A percentile compares a stretch with the other conserved stretches of the same genome.
These are phyloP conservation scores for Lasiosphaeris hirsuta DNA, from an alignment of 495 filamentous ascomycete species.

Conservation along the genomic window DNA sequence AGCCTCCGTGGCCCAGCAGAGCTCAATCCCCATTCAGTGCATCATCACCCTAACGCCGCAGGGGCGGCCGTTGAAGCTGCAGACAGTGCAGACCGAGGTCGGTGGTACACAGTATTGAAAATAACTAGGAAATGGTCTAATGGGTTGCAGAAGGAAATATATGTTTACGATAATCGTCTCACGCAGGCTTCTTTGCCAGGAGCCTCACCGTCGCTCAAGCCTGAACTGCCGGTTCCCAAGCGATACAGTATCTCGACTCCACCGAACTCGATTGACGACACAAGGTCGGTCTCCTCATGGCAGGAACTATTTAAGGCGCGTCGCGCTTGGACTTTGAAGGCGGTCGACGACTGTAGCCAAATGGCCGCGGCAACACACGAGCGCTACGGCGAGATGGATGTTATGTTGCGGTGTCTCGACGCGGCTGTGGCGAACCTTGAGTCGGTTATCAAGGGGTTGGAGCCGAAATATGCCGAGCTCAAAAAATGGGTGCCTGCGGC, in stretches of 20 bases:
- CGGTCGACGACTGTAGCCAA: constrained; percentile 60
- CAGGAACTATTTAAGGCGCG: constrained; percentile 73
- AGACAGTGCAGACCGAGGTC: constrained; percentile 74
- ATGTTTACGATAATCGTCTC: constrained; percentile 76
- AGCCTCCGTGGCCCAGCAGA: constrained; percentile 63
- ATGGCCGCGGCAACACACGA: constrained; percentile 50
- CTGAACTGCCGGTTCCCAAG: constrained; percentile 55
- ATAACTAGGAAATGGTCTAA: constrained; percentile 6
- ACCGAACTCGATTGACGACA: constrained; percentile 70
- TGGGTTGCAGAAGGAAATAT: constrained; percentile 70
- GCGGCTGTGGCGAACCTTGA: constrained; percentile 80
- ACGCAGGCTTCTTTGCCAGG: constrained; percentile 46
- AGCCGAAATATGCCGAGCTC: constrained; percentile 69
- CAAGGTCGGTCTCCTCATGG: constrained; percentile 76
- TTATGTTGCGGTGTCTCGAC: constrained; percentile 68
- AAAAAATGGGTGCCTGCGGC: constrained; percentile 69
- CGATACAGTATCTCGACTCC: constrained; percentile 56
- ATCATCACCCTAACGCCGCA: constrained; percentile 81
- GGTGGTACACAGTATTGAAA: constrained; percentile 16
- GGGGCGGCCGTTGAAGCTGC: constrained; percentile 74
- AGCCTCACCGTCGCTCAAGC: constrained; percentile 37
- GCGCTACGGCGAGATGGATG: constrained; percentile 61
- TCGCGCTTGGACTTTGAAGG: constrained; percentile 65
- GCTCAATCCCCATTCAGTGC: constrained; percentile 61
- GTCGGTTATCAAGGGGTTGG: constrained; percentile 67